A percentile compares a stretch with the other conserved stretches of the same genome.
Conservation (phyloP, 768 basidiomycete species). For the Tylopilus balloui region DNA sequence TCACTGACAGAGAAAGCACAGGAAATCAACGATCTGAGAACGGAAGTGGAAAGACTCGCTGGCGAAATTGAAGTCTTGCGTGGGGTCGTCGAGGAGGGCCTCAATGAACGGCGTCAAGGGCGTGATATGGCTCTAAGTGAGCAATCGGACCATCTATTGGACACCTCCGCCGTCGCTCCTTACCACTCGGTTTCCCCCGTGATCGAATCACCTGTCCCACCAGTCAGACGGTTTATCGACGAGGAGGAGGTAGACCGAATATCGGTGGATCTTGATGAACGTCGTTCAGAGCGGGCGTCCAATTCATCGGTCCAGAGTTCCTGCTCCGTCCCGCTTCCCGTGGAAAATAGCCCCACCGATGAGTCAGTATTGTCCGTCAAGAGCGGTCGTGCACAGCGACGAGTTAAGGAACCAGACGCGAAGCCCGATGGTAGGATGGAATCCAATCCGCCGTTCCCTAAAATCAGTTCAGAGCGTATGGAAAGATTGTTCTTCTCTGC, state of each 20-base stretch:
- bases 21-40: conserved; percentile 63
- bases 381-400: not conserved
- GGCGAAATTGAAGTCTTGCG: conserved; percentile 86
- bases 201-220: conserved; percentile 5
- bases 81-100: conserved; percentile 81
- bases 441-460: conserved; percentile 61
- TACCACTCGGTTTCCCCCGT: not conserved
- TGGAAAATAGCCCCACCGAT: not conserved
- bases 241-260: conserved; percentile 60
- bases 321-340: conserved; percentile 1
- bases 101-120: conserved; percentile 62
- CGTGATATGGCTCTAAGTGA: conserved; percentile 37
- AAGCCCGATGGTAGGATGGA: conserved; percentile 28
- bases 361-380: conserved; percentile 6
- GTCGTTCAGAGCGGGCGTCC: conserved; percentile 48
- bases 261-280: conserved; percentile 61
- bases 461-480: conserved; percentile 72
- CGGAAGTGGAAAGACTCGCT: conserved; percentile 76
- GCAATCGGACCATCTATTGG: conserved; percentile 1
- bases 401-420: not conserved
- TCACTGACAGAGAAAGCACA: conserved; percentile 54
- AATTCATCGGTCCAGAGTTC: conserved; percentile 25
- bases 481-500: conserved; percentile 80
- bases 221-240: conserved; percentile 42
- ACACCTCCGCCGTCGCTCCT: not conserved